Conservation (phyloP, 2,329 filamentous ascomycete genomes). For the Calonectria ilicicola region DNA sequence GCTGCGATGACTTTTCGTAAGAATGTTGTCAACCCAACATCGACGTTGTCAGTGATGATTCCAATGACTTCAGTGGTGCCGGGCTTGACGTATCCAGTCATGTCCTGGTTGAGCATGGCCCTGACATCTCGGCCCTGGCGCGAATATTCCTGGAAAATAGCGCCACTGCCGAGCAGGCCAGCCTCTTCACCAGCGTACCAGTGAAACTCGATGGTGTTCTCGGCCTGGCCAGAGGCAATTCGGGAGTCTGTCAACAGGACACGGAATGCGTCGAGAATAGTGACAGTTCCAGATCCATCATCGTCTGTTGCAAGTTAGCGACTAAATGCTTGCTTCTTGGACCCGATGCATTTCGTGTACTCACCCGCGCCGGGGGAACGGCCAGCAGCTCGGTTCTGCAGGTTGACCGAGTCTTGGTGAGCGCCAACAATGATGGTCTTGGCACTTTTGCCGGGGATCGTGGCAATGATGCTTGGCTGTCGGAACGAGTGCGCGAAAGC, state of each 20-base stretch:
- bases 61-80: constrained; percentile 47
- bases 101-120: constrained; percentile 59
- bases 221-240: constrained; percentile 69
- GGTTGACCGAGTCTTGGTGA: constrained; percentile 84
- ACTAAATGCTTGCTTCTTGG: fast-evolving
- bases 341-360: neutral
- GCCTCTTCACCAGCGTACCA: constrained; percentile 89
- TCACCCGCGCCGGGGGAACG: constrained; percentile 38
- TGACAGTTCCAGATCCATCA: constrained; percentile 58
- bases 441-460: constrained; percentile 78
- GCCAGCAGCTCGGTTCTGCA: constrained; percentile 26
- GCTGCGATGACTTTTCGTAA: constrained; percentile 51
- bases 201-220: constrained; percentile 86
- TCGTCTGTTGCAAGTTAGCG: constrained; percentile 30
- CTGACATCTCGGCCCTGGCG: constrained; percentile 48
- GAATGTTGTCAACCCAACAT: constrained; percentile 50
- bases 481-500: constrained; percentile 79
- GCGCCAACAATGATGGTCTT: constrained; percentile 83
- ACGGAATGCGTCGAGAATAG: constrained; percentile 82
- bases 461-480: constrained; percentile 84
- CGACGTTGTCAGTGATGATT: constrained; percentile 55
- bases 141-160: constrained; percentile 54
- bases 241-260: constrained; percentile 75
- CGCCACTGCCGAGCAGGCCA: constrained; percentile 79
- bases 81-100: constrained; percentile 54